Evolutionary conservation across 2,329 filamentous ascomycete genomes (phyloP), one percentile per base, ranked within the genome.

Genomic region (Tolypocladium album): DNA sequence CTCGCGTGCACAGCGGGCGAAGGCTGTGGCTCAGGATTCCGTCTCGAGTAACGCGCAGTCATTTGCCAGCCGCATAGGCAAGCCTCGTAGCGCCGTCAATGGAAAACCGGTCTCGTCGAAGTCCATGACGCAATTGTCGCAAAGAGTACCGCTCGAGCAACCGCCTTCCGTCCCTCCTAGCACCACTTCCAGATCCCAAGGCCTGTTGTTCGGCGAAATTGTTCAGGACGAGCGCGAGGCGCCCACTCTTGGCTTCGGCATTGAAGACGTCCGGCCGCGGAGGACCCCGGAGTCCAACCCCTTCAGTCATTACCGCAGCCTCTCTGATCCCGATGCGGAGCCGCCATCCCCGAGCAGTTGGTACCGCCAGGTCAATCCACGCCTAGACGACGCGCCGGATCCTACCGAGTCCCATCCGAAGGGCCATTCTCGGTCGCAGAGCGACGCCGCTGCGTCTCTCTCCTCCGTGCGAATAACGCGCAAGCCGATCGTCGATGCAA

Each of bases 181-280:
- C 69, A 71, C 63, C 66, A 66, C 64, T 57, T 69, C 67, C 39
- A 71, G 72, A 63, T 65, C 76, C 56, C 78, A 79, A 59, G 80
- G 80, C 62, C 82, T 89, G 42, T 75, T 92, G 24, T 93, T 93
- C 74, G 89, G 89, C 43, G 90, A 92, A 72, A 82, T 92, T 65
- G 75, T 85, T 36, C 80, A 84, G n/a, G 78, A 84, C 43, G 79
- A 84, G 65, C 78, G 78, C 66, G 78, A 82, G 64, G 69, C 78
- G 34, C 72, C 77, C 24, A 75, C 80, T 56, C 75, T 78, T 58
- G 85, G 84, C 6, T 85, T 84, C 74, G 87, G 86, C 58, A 88
- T 88, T 64, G 76, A 81, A 61, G 68, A 65, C 57, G 67, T 76
- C 57, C 75, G 80, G 57, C 77, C 79, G 61, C 78, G 87, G 63